These are phyloP conservation scores for Plasmodium knowlesi DNA, from an alignment of 169 alveolate genomes.

Conservation along the genomic window DNA sequence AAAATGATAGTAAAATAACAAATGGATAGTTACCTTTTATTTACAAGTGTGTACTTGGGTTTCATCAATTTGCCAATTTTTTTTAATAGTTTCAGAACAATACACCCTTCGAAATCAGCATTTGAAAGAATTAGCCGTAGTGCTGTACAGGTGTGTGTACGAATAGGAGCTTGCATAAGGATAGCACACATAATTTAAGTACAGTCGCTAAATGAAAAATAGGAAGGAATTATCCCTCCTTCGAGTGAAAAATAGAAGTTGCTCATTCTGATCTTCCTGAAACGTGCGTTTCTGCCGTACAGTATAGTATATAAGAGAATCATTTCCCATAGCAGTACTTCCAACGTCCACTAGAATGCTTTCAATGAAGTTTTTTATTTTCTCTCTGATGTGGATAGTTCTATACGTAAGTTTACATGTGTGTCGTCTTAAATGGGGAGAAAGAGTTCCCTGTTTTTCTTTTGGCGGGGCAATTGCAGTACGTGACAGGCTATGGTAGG, in stretches of 20 bases:
- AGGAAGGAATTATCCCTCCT: background rate
- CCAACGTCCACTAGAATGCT: background rate
- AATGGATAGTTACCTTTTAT: background rate
- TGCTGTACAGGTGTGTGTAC: background rate
- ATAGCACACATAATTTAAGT: background rate
- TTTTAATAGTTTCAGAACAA: background rate
- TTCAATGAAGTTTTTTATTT: constrained; percentile 43
- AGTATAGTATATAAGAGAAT: background rate
- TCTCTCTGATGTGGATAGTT: constrained; percentile 22
- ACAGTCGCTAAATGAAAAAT: background rate
- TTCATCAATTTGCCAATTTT: background rate
- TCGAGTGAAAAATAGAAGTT: background rate
- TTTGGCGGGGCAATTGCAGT: background rate
- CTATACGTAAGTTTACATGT: constrained; percentile 43
- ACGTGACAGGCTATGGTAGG: background rate
- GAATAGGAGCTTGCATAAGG: background rate
- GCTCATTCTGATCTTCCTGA: background rate
- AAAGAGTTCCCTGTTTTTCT: background rate
- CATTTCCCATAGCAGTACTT: background rate
- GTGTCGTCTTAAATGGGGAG: background rate
- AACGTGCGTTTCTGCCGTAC: background rate
- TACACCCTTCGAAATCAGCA: background rate
- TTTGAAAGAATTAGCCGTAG: background rate
- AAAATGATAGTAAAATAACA: no score
- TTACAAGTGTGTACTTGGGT: background rate